phyloP scores from a whole-genome alignment of 2,329 filamentous ascomycete species.

The Sclerotinia borealis region DNA sequence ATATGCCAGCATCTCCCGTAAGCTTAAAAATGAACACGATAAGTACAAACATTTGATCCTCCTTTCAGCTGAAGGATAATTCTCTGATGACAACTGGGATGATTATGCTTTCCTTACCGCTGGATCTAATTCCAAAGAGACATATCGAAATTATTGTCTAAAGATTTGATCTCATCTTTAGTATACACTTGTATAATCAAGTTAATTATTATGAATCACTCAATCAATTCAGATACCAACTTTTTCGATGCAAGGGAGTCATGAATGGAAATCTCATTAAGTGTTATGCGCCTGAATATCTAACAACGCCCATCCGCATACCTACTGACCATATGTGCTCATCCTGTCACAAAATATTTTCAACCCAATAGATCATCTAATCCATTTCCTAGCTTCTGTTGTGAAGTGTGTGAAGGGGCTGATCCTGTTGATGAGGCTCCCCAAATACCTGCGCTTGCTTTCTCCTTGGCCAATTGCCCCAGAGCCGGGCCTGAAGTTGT shows the following conservation, averaged over 20 bases:
- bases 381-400: slow-evolving; percentile 34
- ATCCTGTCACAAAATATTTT: not conserved
- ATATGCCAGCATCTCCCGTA: slow-evolving; percentile 4
- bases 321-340: slow-evolving; percentile 5
- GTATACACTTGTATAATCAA: not conserved
- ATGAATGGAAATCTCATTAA: not conserved
- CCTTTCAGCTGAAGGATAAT: slow-evolving; percentile 1
- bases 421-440: slow-evolving; percentile 53
- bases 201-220: not conserved
- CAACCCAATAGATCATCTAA: slow-evolving; percentile 42
- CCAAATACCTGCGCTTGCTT: slow-evolving; percentile 92
- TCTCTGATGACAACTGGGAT: not conserved
- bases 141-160: not conserved
- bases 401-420: slow-evolving; percentile 18
- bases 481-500: slow-evolving; percentile 67
- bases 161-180: not conserved
- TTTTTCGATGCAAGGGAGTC: not conserved
- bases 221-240: no score
- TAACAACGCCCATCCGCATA: slow-evolving; percentile 7
- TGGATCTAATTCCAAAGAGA: not conserved
- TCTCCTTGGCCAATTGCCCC: slow-evolving; percentile 95
- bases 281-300: slow-evolving; percentile 7
- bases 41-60: not conserved
- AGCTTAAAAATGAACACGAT: not conserved
- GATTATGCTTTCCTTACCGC: not conserved